Evolutionary conservation across 73 alveolate species (phyloP).

Genomic region (Stentor roeselii): DNA sequence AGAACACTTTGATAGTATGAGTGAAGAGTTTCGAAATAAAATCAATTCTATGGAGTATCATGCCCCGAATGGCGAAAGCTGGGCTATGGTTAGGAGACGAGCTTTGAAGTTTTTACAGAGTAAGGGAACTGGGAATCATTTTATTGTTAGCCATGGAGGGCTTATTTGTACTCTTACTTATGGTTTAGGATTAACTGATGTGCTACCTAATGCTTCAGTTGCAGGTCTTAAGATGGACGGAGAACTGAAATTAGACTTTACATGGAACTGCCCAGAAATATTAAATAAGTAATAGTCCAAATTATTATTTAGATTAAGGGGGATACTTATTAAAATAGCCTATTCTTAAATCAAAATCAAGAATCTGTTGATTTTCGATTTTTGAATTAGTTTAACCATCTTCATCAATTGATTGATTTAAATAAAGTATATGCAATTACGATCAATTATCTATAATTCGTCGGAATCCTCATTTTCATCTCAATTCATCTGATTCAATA

Average conservation of each 20-base stretch:
- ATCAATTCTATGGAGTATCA: conserved; percentile 37
- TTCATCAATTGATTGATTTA: no score
- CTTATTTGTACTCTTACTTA: conserved; percentile 42
- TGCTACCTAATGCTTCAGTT: conserved; percentile 55
- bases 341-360: no score
- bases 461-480: no score
- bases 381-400: no score
- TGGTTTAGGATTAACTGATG: conserved; percentile 33
- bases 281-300: conserved; percentile 28
- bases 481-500: no score
- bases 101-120: conserved; percentile 30
- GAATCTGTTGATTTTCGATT: no score
- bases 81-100: conserved; percentile 49
- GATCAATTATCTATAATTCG: no score
- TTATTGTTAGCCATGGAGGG: conserved; percentile 68
- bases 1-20: conserved; percentile 48
- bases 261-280: conserved; percentile 39
- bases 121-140: conserved; percentile 33
- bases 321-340: no score
- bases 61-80: conserved; percentile 63
- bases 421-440: no score
- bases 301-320: no score
- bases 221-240: conserved; percentile 42
- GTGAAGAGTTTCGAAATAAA: conserved; percentile 41
- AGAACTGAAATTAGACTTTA: conserved; percentile 16